Evolutionary conservation across 768 basidiomycete species (phyloP), one percentile per base, ranked within the genome.

Genomic region (Hebeloma cylindrosporum): DNA sequence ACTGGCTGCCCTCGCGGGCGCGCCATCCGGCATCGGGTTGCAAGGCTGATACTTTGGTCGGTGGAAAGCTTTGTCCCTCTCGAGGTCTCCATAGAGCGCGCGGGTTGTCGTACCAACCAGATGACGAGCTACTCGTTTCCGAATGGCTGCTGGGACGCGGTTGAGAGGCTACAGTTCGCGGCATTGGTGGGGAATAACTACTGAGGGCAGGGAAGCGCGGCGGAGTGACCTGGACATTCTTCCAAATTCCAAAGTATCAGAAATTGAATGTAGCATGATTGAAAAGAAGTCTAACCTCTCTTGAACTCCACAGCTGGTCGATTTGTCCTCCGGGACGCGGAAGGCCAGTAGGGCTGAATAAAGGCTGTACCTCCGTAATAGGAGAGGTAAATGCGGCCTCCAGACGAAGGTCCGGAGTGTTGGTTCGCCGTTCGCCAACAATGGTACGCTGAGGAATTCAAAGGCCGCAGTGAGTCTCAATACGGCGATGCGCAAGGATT

Each of bases 301-400:
- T 55, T 8, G 64, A 63, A 11, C 46, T 58, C 68, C 68, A 71
- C 17, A 65, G 35, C 28, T 61, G 51, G 23, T 68, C 64, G 3
- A 63, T 56, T n/a, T 56, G 51, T 20, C 51, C 49, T 25, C 63
- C 64, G 16, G 70, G 70, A n/a, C 56, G 60, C 4, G 67, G 64
- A 7, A 70, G 60, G 10, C 48, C 45, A 3, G 57, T 52, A 5
- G 70, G 65, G 28, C 64, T 68, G 45, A 67, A 68, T 5, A 57
- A 43, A 7, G 69, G 68, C 26, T 57, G 57, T 5, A 67, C 67
- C 22, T 66, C 61, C 9, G 59, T 54, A 14, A 70, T 50, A 1
- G 70, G 68, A 16, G 69, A 69, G 25, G 52, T 42, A 36, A 53
- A 67, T 18, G 52, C 52, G 22, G 52, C 52, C 11, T 60, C 44